Evolutionary conservation across 2,329 filamentous ascomycete species (phyloP).

Genomic region (Chalaropsis thielavioides): DNA sequence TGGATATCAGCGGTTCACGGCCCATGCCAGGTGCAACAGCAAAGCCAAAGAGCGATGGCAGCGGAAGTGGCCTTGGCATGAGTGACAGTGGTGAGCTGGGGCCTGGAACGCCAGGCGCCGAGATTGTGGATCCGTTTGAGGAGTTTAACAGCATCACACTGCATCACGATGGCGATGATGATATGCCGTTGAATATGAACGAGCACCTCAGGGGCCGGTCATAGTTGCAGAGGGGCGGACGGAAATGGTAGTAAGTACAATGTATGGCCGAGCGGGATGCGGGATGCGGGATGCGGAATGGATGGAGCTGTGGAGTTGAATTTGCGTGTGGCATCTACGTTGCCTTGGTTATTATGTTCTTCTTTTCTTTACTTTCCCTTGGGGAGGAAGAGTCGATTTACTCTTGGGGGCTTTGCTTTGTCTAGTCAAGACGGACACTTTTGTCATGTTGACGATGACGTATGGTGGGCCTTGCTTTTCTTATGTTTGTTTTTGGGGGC

Average conservation of each 20-base stretch:
- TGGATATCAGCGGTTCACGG: slow-evolving; percentile 59
- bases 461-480: slow-evolving; percentile 18
- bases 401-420: not conserved
- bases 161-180: slow-evolving; percentile 85
- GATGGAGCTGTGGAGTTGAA: not conserved
- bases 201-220: slow-evolving; percentile 21
- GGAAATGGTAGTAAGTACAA: not conserved
- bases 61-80: not conserved
- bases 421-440: not conserved
- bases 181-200: slow-evolving; percentile 25
- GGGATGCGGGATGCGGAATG: not conserved
- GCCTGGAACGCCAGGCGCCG: slow-evolving; percentile 82
- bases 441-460: slow-evolving; percentile 13
- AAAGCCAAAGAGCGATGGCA: slow-evolving; percentile 11
- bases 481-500: not conserved
- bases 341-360: not conserved
- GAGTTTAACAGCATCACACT: slow-evolving; percentile 98
- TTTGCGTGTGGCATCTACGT: not conserved
- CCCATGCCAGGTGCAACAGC: slow-evolving; percentile 24
- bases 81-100: slow-evolving; percentile 58
- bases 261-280: not conserved
- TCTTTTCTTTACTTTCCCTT: slow-evolving; percentile 4
- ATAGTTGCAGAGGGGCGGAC: not conserved
- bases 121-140: slow-evolving; percentile 80
- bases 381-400: not conserved